Percentiles rank a stretch among this genome's conserved stretches.
Conservation (phyloP, 75 land plant genomes). For the Chamaecyparis obtusa region DNA sequence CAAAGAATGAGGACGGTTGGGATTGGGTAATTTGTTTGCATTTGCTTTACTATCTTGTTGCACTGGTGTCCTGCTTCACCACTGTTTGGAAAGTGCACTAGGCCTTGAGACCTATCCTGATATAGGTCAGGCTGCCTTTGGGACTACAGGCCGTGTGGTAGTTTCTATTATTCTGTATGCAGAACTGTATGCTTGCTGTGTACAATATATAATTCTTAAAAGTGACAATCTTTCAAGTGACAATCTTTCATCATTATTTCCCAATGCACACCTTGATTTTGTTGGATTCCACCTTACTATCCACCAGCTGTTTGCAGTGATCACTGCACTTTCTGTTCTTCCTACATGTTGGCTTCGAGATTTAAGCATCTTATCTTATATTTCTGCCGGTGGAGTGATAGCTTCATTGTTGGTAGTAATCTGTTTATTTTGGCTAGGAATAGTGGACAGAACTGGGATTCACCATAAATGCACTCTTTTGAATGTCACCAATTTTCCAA, state of each 20-base stretch:
- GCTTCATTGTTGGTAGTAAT: constrained; percentile 64
- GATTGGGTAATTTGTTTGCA: constrained; percentile 42
- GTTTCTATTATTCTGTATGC: constrained; percentile 69
- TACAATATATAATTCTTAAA: constrained; percentile 73
- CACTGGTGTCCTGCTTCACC: constrained; percentile 61
- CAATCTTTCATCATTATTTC: constrained; percentile 65
- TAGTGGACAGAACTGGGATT: constrained; percentile 57
- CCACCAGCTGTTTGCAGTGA: constrained; percentile 47
- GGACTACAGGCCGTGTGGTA: constrained; percentile 46
- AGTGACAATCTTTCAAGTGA: too few relatives aligned
- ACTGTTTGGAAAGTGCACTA: constrained; percentile 61
- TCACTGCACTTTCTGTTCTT: constrained; percentile 61
- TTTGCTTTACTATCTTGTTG: constrained; percentile 63
- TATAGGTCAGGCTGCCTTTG: constrained; percentile 85
- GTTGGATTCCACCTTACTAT: constrained; percentile 44
- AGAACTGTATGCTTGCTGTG: constrained; percentile 84
- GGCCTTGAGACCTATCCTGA: constrained; percentile 82
- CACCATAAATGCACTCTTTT: constrained; percentile 33
- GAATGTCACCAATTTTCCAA: constrained; percentile 51
- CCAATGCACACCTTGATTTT: constrained; percentile 49
- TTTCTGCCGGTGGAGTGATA: constrained; percentile 79
- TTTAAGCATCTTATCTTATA: constrained; percentile 61
- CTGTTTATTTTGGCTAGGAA: constrained; percentile 72
- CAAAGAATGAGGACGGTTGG: constrained; percentile 72
- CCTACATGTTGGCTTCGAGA: constrained; percentile 79